A percentile compares a stretch with the other conserved stretches of the same genome.
Conservation (phyloP, 495 filamentous ascomycete species). For the Aspergillus haitiensis region DNA sequence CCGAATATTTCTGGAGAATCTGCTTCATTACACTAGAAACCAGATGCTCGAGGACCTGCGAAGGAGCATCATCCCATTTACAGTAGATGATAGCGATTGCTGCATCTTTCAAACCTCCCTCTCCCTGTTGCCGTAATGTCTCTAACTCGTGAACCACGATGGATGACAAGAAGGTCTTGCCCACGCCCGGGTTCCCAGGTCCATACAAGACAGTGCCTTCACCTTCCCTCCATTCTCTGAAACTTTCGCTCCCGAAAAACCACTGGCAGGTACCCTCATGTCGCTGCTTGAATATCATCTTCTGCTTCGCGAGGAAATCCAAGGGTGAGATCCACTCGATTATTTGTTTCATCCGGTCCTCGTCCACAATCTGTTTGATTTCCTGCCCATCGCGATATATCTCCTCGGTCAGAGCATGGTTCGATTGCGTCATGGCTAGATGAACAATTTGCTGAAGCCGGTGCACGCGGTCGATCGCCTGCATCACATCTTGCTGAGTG, state of each 20-base stretch:
- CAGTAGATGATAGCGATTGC: slow-evolving; percentile 8
- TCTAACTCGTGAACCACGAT: slow-evolving; percentile 16
- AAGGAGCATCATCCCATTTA: slow-evolving; percentile 14
- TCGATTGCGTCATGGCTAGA: slow-evolving; percentile 11
- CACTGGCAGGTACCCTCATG: slow-evolving; percentile 16
- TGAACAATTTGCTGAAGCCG: slow-evolving; percentile 10
- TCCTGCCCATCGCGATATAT: slow-evolving; percentile 9
- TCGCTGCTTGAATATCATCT: slow-evolving; percentile 12
- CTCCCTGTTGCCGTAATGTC: not conserved
- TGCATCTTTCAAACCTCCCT: slow-evolving; percentile 11
- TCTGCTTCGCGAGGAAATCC: slow-evolving; percentile 18
- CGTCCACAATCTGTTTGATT: slow-evolving; percentile 10
- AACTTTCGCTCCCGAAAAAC: slow-evolving; percentile 10
- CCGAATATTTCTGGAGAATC: slow-evolving; percentile 11
- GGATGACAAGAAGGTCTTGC: slow-evolving; percentile 14
- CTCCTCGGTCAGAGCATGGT: slow-evolving; percentile 5
- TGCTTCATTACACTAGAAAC: slow-evolving; percentile 14
- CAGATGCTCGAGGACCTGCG: slow-evolving; percentile 6
- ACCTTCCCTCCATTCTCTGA: slow-evolving; percentile 11
- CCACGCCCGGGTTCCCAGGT: slow-evolving; percentile 12
- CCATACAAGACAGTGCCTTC: slow-evolving; percentile 7
- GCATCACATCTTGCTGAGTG: slow-evolving; percentile 11
- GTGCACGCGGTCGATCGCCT: slow-evolving; percentile 8
- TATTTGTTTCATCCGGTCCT: slow-evolving; percentile 11
- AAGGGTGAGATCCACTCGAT: slow-evolving; percentile 16